These are phyloP conservation scores for Blastobotrys ciferrii DNA, from an alignment of 1,139 yeast species.

Conservation along the genomic window DNA sequence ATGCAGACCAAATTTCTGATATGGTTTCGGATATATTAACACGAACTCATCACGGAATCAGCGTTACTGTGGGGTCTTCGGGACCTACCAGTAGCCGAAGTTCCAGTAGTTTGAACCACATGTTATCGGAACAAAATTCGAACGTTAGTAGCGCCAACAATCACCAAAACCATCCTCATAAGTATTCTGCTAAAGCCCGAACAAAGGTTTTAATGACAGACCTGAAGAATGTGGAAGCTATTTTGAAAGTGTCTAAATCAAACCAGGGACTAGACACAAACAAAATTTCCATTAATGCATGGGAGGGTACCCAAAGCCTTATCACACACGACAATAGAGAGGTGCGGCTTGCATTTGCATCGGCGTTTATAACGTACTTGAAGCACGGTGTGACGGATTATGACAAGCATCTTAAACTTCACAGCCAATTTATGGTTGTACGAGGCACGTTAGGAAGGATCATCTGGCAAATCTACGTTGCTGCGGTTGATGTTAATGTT, in stretches of 20 bases:
- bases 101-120: background rate
- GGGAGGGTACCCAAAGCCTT: conserved; percentile 38
- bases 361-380: conserved; percentile 29
- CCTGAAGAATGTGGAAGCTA: conserved; percentile 26
- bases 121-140: background rate
- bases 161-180: background rate
- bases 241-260: conserved; percentile 16
- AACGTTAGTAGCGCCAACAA: background rate
- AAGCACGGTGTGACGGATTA: conserved; percentile 18
- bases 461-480: conserved; percentile 22
- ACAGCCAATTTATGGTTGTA: conserved; percentile 20
- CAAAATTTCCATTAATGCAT: conserved; percentile 29
- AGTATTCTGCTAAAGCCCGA: background rate
- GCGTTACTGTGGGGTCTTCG: background rate
- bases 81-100: conserved; percentile 10
- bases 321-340: conserved; percentile 28
- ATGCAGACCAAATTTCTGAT: conserved; percentile 78
- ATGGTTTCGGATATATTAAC: conserved; percentile 52
- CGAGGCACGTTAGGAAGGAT: conserved; percentile 26
- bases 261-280: conserved; percentile 14
- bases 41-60: conserved; percentile 21
- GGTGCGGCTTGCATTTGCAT: conserved; percentile 30
- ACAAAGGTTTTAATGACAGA: conserved; percentile 24
- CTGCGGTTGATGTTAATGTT: conserved; percentile 19
- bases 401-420: conserved; percentile 16